These are phyloP conservation scores for Pichia occidentalis DNA, from an alignment of 805 yeast species.

Conservation along the genomic window DNA sequence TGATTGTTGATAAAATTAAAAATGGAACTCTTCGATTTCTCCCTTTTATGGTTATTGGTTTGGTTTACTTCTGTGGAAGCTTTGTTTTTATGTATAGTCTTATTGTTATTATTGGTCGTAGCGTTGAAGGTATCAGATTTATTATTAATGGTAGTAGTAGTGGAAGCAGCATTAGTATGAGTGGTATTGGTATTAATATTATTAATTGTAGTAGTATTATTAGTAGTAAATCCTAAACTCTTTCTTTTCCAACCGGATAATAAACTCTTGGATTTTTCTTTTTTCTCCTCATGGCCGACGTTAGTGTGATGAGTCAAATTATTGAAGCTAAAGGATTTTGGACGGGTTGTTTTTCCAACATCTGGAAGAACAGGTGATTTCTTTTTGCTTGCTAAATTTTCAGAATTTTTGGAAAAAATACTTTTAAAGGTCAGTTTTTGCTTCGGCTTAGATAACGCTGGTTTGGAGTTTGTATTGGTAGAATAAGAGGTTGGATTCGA, in stretches of 20 bases:
- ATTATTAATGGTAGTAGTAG: neutral
- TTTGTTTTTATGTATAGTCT: slow-evolving; percentile 1
- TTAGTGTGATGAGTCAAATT: slow-evolving; percentile 2
- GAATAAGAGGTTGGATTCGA: no score
- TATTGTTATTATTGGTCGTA: neutral
- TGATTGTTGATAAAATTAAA: no score
- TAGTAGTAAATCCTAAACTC: slow-evolving; percentile 15
- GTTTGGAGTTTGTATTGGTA: slow-evolving; percentile 1
- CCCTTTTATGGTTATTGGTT: slow-evolving; percentile 3
- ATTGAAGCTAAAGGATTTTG: slow-evolving; percentile 14
- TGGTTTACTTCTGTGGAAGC: neutral
- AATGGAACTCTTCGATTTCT: no score
- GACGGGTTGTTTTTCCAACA: slow-evolving; percentile 5
- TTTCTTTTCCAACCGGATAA: slow-evolving; percentile 28
- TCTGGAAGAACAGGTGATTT: slow-evolving; percentile 1
- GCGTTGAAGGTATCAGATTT: no score
- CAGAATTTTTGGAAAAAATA: slow-evolving; percentile 21
- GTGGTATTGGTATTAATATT: neutral
- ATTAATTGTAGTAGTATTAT: neutral
- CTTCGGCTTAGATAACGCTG: slow-evolving; percentile 10
- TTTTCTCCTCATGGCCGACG: slow-evolving; percentile 16
- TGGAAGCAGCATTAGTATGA: no score
- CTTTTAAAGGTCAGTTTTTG: slow-evolving; percentile 26
- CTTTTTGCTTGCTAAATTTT: neutral
- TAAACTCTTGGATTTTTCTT: slow-evolving; percentile 26